Evolutionary conservation across 805 yeast genomes (phyloP), one percentile per base, ranked within the genome.

Genomic region (Metschnikowia noctiluminum): DNA sequence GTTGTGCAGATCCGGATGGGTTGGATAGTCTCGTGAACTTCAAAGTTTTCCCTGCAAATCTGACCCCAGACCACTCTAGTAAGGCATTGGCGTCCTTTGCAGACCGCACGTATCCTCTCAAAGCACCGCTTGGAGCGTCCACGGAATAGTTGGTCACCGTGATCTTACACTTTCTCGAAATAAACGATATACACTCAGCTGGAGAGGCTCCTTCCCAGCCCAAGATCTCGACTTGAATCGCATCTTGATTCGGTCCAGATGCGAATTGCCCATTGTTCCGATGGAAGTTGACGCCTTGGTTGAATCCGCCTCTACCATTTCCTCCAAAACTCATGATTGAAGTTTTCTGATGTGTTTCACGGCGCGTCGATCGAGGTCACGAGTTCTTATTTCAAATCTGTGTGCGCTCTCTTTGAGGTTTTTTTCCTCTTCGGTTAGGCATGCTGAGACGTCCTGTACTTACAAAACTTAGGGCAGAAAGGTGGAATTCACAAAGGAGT

Each of bases 181-280:
- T 65, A 64, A 90, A 91, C 35, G 74, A 71, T 9, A 86, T 73
- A 50, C 89, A 72, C 50, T 89, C 96, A 15, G 77, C 82, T 51
- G 76, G 74, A 1, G 85, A 64, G 0, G 90, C 95, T 51, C 89
- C 87, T 51, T 85, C 83, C 97, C 97, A 90, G 40, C 90, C 89
- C 35, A 31, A 14, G 31, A 54, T 53, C 31, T 54, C 55, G 31
- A 54, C 51, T 41, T 52, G 56, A 34, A 54, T 54, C 21, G 28
- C 27, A 14, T 34, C n/a, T 34, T 10, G 14, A 16, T 21, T 14
- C 27, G 39, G 14, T n/a, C 15, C 39, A 27, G 27, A 36, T 6
- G 21, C 45, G 35, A 42, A 37, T 41, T 30, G 41, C 41, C 11
- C 35, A 26, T n/a, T 37, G 26, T 43, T 43, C 10, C 31, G 36